phyloP scores from a whole-genome alignment of 495 filamentous ascomycete genomes.

The Aspergillus taichungensis region DNA sequence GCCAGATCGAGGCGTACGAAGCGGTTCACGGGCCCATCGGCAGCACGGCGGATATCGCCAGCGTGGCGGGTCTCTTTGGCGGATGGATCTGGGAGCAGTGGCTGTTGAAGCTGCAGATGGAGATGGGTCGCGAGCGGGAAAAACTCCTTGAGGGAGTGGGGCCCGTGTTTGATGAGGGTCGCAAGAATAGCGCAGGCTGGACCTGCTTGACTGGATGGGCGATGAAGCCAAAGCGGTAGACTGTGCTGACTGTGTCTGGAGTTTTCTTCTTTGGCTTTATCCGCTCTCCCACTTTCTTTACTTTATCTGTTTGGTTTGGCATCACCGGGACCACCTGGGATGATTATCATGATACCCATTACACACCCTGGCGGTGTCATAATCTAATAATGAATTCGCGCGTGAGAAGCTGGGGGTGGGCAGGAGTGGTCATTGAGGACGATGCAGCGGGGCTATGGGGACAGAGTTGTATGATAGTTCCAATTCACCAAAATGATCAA shows the following conservation, averaged over 20 bases:
- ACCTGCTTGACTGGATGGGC: constrained; percentile 81
- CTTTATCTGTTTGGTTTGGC: neutral
- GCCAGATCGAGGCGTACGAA: constrained; percentile 38
- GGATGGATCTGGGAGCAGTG: constrained; percentile 95
- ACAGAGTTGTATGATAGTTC: no score
- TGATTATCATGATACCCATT: constrained; percentile 2
- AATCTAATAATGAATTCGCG: constrained; percentile 1
- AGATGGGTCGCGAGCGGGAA: constrained; percentile 62
- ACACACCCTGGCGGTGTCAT: constrained; percentile 1
- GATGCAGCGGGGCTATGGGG: no score
- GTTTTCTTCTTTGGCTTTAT: neutral
- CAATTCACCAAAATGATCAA: no score
- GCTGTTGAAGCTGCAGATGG: constrained; percentile 77
- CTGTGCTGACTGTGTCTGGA: neutral
- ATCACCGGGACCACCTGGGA: neutral
- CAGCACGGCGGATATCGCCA: constrained; percentile 62
- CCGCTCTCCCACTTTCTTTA: neutral
- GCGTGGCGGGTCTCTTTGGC: constrained; percentile 71
- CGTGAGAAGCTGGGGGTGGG: no score
- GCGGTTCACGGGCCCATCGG: constrained; percentile 63
- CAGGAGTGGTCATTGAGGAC: no score
- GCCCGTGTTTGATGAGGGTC: constrained; percentile 74
- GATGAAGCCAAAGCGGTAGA: constrained; percentile 59
- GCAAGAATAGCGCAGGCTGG: constrained; percentile 72
- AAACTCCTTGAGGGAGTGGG: constrained; percentile 69